Evolutionary conservation across 768 basidiomycete genomes (phyloP), one percentile per base, ranked within the genome.

Genomic region (Filobasidium floriforme): DNA sequence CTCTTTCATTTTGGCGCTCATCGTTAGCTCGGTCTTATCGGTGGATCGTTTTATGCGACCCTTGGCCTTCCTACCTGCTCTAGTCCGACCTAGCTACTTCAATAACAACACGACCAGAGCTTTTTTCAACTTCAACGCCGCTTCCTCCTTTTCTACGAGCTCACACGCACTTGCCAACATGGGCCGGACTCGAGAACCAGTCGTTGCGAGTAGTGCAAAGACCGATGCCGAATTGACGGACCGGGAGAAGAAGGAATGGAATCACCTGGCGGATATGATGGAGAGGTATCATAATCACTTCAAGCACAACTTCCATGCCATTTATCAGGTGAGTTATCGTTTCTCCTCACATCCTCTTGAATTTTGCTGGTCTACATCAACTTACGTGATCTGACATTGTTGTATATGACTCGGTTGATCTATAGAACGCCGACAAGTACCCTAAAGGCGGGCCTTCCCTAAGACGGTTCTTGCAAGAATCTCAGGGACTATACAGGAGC

Each of bases 221-320:
- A 15, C 15, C 22, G 2, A 49, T 49, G 32, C 46, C 15, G 46
- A 55, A 55, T 24, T 61, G 22, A 57, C 54, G 14, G 43, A 37
- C 24, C 26, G 41, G 37, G 67, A 68, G 44, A n/a, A 63, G 46
- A 55, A 46, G 41, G 66, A 60, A 41, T 67, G 54, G 41, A 52
- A 66, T 66, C 73, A 73, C 4, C 46, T 77, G 60, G 76, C 76
- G 7, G 70, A 68, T 1, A 62, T 64, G 7, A 77, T 77, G 76
- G 71, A 73, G 41, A 44, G 64, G 32, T 77, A 73, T 55, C 76
- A 77, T 59, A 59, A 68, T 14, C 73, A 75, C 62, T 77, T 77
- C 63, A 54, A 73, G 67, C 70, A 71, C 51, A 72, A 71, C 51
- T 77, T 75, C 63, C 68, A 72, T 37, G 41, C 71, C 37, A 69